Conservation (phyloP, 1,284 basidiomycete genomes). For the Hymenochaete sp. region DNA sequence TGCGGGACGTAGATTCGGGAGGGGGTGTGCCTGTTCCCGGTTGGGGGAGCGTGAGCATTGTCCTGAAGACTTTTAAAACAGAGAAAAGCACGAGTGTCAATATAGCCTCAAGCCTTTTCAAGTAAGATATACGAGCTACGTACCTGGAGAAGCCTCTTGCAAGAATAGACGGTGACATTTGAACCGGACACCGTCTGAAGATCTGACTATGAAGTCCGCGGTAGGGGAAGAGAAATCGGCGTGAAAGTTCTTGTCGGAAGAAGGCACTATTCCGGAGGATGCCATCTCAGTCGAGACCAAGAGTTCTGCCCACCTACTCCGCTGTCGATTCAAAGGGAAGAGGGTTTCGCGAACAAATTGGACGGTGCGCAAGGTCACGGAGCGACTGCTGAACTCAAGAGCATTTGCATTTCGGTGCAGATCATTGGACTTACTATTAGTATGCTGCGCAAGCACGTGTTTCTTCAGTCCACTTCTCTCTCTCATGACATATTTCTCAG, state of each 20-base stretch:
- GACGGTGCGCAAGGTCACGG: too few relatives aligned
- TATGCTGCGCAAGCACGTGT: too few relatives aligned
- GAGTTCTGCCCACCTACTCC: too few relatives aligned
- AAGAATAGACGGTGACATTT: constrained; percentile 17
- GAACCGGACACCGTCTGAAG: constrained; percentile 15
- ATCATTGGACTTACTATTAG: too few relatives aligned
- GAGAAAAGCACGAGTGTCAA: not conserved
- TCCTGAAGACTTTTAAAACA: constrained; percentile 16
- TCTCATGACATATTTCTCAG: too few relatives aligned
- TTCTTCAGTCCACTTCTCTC: too few relatives aligned
- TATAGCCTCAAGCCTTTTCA: not conserved
- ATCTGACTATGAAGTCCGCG: constrained; percentile 16
- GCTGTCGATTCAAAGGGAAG: too few relatives aligned
- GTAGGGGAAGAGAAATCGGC: constrained; percentile 14
- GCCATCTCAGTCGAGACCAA: too few relatives aligned
- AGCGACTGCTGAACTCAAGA: too few relatives aligned
- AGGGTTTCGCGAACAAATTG: too few relatives aligned
- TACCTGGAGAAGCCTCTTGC: constrained; percentile 15
- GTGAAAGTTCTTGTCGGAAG: constrained; percentile 9
- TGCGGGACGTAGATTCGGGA: not conserved
- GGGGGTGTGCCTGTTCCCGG: constrained; percentile 7
- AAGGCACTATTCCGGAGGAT: constrained; percentile 4
- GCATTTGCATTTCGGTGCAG: too few relatives aligned
- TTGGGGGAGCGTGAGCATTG: constrained; percentile 16
- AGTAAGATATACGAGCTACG: not conserved